phyloP scores from a whole-genome alignment of 768 basidiomycete genomes.

The Paxillus ammoniavirescens region DNA sequence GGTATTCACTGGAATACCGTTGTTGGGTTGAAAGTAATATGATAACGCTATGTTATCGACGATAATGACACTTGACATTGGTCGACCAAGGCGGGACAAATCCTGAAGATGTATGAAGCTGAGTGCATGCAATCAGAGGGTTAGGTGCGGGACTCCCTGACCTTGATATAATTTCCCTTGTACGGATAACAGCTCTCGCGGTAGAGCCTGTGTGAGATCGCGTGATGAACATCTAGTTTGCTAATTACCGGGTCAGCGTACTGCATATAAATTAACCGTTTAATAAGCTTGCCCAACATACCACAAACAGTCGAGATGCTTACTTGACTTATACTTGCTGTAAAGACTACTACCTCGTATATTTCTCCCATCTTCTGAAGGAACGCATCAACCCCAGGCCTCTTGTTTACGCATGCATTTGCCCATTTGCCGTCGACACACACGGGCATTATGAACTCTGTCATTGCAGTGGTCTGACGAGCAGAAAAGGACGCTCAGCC shows the following conservation, averaged over 20 bases:
- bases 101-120: constrained; percentile 40
- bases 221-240: constrained; percentile 83
- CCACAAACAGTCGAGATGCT: constrained; percentile 17
- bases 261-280: constrained; percentile 37
- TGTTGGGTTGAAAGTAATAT: constrained; percentile 81
- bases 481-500: neutral
- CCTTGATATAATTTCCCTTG: constrained; percentile 96
- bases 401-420: constrained; percentile 94
- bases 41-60: constrained; percentile 79
- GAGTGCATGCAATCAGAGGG: constrained; percentile 1
- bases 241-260: constrained; percentile 96
- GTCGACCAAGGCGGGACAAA: constrained; percentile 71
- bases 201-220: constrained; percentile 88
- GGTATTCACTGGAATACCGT: constrained; percentile 73
- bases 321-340: constrained; percentile 91
- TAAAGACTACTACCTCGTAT: constrained; percentile 94
- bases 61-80: constrained; percentile 67
- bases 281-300: constrained; percentile 1
- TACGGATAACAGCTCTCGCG: constrained; percentile 96
- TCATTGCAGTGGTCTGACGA: constrained; percentile 74
- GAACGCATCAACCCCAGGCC: constrained; percentile 93
- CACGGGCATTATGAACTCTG: constrained; percentile 94
- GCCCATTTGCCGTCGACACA: constrained; percentile 95
- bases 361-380: constrained; percentile 93
- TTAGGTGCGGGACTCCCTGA: constrained; percentile 30